Conservation (phyloP, 768 basidiomycete genomes). For the Auricularia heimuer region DNA sequence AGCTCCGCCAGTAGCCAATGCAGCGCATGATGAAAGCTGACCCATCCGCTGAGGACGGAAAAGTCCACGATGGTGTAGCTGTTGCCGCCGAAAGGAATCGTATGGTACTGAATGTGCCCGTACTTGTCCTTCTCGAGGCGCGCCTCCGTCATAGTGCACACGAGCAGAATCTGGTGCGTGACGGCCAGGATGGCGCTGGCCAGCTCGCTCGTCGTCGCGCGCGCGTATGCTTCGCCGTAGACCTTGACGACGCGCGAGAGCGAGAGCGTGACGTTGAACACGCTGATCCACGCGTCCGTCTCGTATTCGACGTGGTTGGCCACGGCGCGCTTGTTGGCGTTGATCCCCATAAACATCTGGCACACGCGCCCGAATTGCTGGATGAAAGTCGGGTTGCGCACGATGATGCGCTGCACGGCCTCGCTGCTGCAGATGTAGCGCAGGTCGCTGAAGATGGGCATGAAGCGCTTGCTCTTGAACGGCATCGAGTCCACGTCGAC, state of each 20-base stretch:
- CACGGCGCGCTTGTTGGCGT: conserved; percentile 77
- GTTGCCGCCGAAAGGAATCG: conserved; percentile 51
- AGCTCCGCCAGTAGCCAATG: conserved; percentile 87
- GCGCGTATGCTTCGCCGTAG: conserved; percentile 76
- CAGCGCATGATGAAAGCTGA: conserved; percentile 88
- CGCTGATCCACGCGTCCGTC: conserved; percentile 92
- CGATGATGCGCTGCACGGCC: conserved; percentile 72
- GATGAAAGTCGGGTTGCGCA: conserved; percentile 56
- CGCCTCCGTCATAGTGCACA: conserved; percentile 58
- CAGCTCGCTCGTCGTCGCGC: conserved; percentile 47
- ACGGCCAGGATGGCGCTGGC: conserved; percentile 59
- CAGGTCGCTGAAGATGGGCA: conserved; percentile 88
- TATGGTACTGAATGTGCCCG: conserved; percentile 49
- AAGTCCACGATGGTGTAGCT: conserved; percentile 61
- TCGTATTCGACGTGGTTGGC: conserved; percentile 90
- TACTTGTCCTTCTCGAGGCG: conserved; percentile 62
- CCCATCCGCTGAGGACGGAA: conserved; percentile 69
- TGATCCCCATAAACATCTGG: conserved; percentile 87
- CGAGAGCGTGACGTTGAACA: conserved; percentile 90
- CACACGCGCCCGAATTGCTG: conserved; percentile 66
- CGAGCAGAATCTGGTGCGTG: conserved; percentile 59
- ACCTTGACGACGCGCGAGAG: conserved; percentile 82
- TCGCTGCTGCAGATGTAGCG: conserved; percentile 75
- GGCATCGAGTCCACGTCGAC: conserved; percentile 78
- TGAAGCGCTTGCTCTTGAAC: conserved; percentile 92